Base-by-base conservation (phyloP, 345 rosid species). In the Melaleuca quinquenervia region DNA sequence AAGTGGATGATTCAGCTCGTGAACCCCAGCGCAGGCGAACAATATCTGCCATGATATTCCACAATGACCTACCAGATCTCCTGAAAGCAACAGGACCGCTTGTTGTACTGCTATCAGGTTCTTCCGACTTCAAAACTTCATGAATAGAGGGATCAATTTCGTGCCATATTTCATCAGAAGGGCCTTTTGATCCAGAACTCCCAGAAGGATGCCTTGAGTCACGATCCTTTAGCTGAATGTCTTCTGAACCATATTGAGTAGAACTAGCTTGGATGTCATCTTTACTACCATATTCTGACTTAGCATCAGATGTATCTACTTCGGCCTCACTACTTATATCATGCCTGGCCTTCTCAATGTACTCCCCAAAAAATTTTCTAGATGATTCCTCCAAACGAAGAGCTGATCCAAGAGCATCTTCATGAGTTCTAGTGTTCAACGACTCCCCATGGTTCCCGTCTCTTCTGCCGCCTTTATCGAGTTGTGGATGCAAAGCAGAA, bases 81-180 rank as follows among this genome's bases (percentile, higher is more conserved):
- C 89, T 95, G 29, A 90, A 89, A 52, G 89, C 86, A 84, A 88
- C 87, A 86, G 90, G 89, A 55, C 88, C 94, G 58, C 84, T 84
- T 82, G 87, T 82, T 75, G 88, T 87, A 86, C 83, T 89, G 70
- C 82, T 91, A 87, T 91, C 93, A 49, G 87, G 60, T 76, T 88
- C 91, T 88, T 89, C 93, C 80, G 86, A 87, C 84, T 88, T 90
- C 85, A 91, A 88, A 84, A 87, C 89, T 87, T 89, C 92, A 90
- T 88, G 93, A 83, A 87, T 70, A 87, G 95, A 90, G 85, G 96
- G 88, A 13, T 92, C 91, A 0, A 90, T 90, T 80, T 92, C 95
- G 87, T 93, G 90, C 99, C 99, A 97, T 93, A 95, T 90, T 87
- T 96, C 97, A 90, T 95, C 98, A 87, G 95, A 89, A 49, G 94